Percentiles rank a stretch among this genome's conserved stretches.
phyloP scores from a whole-genome alignment of 129 eudicot genomes.

The Arctium lappa region DNA sequence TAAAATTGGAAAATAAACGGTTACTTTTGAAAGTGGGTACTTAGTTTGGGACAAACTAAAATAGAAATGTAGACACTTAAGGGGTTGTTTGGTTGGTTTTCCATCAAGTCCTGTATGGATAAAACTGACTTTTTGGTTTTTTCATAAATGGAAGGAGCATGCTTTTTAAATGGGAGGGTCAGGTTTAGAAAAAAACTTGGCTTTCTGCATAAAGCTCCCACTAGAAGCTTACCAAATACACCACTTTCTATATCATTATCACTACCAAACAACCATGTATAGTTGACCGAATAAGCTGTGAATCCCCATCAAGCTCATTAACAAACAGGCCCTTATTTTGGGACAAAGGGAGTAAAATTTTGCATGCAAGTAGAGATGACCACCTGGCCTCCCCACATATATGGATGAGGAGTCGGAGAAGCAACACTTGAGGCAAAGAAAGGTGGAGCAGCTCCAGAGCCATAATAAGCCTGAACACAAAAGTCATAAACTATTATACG shows the following conservation, averaged over 20 bases:
- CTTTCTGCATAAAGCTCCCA: background rate
- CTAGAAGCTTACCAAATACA: background rate
- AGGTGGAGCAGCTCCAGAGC: constrained; percentile 86
- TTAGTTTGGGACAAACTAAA: background rate
- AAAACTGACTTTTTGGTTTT: background rate
- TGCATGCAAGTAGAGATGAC: background rate
- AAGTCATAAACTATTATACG: constrained; percentile 7
- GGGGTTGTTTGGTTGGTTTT: background rate
- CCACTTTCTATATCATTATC: background rate
- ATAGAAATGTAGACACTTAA: background rate
- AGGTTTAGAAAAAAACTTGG: background rate
- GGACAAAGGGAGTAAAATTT: background rate
- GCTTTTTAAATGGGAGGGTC: background rate
- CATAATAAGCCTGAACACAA: constrained; percentile 75
- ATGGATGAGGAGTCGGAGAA: constrained; percentile 93
- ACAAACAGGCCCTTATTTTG: background rate
- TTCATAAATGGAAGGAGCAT: background rate
- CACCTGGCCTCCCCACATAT: constrained; percentile 95
- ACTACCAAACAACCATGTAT: background rate
- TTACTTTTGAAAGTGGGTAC: background rate
- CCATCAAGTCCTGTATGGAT: background rate
- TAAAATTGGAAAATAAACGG: background rate
- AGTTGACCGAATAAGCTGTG: background rate
- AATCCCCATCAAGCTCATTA: background rate
- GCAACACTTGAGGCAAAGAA: constrained; percentile 82